Base-by-base conservation (phyloP, 2,329 filamentous ascomycete species). In the Cyphellophora attinorum region DNA sequence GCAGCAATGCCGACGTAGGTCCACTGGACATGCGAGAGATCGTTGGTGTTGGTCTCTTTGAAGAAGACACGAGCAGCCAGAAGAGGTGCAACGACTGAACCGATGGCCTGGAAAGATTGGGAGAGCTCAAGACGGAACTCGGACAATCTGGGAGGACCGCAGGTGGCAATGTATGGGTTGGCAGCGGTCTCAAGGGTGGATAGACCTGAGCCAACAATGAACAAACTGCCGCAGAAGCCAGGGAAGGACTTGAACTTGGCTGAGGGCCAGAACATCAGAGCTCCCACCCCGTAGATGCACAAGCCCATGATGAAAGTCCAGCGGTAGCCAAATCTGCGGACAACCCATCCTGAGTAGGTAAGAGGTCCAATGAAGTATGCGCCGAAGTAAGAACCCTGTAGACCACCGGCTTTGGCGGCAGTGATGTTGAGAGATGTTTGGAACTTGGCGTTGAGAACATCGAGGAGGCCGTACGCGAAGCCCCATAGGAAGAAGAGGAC, bases 181-280 rank as follows among this genome's bases (percentile, higher is more conserved):
- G 82, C 82, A 1, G 80, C 79, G 0, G 81, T 85, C 59, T 88
- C 82, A 12, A 88, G 72, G 0, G 81, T 81, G 1, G 76, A 76
- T 1, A 86, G 66, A 4, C 81, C 81, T 37, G 76, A 78, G 18
- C 81, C 82, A 39, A 85, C 79, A 42, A 86, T 72, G 56, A 86
- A 84, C 47, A 83, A 67, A 17, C 41, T 40, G 21, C 46, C 73
- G 49, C 80, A 85, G 60, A 86, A 88, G 6, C 81, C 83, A 16
- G 68, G 74, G 50, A 86, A 88, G 11, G 75, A 81, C 29, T 70
- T 69, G 39, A 85, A 71, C 6, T 88, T 74, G 5, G 79, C 81
- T 2, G 79, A 81, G 0, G 84, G 84, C 84, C 83, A 91, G 60
- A 89, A 88, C 60, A 86, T 85, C 44, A 89, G 74, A 21, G 81